phyloP scores from a whole-genome alignment of 352 stramenopile species.

The Albugo candida region DNA sequence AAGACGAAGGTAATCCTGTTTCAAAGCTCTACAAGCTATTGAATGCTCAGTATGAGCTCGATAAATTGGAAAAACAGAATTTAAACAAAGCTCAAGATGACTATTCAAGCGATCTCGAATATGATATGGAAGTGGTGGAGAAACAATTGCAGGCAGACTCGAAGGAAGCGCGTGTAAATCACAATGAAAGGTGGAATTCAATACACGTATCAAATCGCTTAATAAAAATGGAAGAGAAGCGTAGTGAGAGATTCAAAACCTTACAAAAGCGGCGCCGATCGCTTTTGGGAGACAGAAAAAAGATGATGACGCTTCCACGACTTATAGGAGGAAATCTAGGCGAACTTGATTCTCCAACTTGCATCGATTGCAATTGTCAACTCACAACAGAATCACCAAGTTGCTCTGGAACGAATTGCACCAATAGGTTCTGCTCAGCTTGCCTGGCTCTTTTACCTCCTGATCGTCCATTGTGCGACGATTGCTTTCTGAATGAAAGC shows the following conservation, averaged over 20 bases:
- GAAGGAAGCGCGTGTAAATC: not conserved
- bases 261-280: slow-evolving; percentile 40
- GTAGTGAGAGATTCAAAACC: slow-evolving; percentile 14
- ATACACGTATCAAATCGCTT: slow-evolving; percentile 35
- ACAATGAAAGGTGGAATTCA: not conserved
- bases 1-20: no score
- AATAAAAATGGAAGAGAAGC: slow-evolving; percentile 37
- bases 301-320: slow-evolving; percentile 25
- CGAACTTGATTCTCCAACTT: not conserved
- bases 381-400: slow-evolving; percentile 9
- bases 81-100: no score
- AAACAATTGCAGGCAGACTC: not conserved
- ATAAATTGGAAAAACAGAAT: no score
- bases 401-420: slow-evolving; percentile 39
- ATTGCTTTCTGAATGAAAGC: slow-evolving; percentile 53
- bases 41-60: no score
- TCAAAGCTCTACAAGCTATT: no score
- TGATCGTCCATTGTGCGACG: slow-evolving; percentile 39
- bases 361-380: not conserved
- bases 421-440: slow-evolving; percentile 13
- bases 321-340: slow-evolving; percentile 35
- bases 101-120: no score
- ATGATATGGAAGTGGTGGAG: no score
- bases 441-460: no score
- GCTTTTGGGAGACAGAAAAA: slow-evolving; percentile 29